These are phyloP conservation scores for Bromus sterilis DNA, from an alignment of 176 grass and related monocot species.

Conservation along the genomic window DNA sequence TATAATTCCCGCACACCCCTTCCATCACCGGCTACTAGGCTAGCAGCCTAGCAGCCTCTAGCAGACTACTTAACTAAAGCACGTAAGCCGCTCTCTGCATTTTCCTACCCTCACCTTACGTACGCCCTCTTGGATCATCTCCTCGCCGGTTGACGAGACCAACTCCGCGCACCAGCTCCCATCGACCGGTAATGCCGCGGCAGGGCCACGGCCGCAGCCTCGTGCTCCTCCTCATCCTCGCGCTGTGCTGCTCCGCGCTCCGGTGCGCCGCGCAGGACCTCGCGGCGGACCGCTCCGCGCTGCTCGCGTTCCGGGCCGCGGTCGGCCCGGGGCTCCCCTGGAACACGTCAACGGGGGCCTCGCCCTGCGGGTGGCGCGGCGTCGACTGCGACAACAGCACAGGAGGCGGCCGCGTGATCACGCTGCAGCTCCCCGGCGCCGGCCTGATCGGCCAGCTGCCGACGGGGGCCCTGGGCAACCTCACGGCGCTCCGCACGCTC, in stretches of 20 bases:
- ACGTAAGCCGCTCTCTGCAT: not conserved
- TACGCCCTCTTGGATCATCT: not conserved
- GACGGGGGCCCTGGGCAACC: conserved; percentile 40
- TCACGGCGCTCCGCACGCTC: conserved; percentile 44
- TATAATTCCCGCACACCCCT: not conserved
- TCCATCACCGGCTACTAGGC: not conserved
- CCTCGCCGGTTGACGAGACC: not conserved
- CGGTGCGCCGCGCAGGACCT: conserved; percentile 21
- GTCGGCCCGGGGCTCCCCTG: conserved; percentile 34
- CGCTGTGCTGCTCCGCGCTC: not conserved
- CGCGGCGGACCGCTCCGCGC: conserved; percentile 47
- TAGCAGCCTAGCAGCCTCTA: not conserved
- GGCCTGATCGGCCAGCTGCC: conserved; percentile 33
- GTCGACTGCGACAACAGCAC: conserved; percentile 33
- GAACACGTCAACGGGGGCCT: conserved; percentile 6
- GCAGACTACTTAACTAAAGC: not conserved
- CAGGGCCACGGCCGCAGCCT: too few species aligned
- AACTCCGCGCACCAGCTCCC: not conserved
- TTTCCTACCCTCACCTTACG: not conserved
- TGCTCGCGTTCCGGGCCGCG: conserved; percentile 47
- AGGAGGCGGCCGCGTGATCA: conserved; percentile 22
- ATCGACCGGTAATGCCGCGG: not conserved
- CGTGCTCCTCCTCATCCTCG: not conserved
- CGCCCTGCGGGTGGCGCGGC: conserved; percentile 67
- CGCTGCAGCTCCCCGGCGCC: conserved; percentile 37